These are phyloP conservation scores for Geotrichum bryndzae DNA, from an alignment of 1,139 yeast species.

Conservation along the genomic window DNA sequence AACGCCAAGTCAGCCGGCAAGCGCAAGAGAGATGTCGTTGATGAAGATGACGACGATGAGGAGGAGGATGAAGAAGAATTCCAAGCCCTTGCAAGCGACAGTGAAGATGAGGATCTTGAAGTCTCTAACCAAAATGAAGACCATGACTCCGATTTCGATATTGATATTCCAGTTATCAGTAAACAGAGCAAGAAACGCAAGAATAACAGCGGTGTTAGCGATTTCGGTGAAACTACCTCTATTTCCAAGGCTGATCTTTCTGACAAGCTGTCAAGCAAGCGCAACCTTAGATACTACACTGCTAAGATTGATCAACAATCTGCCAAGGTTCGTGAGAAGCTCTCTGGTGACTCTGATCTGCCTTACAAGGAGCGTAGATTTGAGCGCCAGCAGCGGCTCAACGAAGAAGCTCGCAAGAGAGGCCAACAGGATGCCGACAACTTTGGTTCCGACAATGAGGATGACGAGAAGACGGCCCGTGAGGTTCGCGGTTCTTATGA, in stretches of 20 bases:
- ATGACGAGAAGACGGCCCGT: slow-evolving; percentile 25
- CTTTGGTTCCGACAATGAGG: slow-evolving; percentile 45
- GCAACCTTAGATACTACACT: slow-evolving; percentile 88
- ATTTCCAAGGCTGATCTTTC: slow-evolving; percentile 76
- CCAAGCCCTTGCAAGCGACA: slow-evolving; percentile 10
- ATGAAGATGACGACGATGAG: slow-evolving; percentile 23
- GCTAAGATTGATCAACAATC: slow-evolving; percentile 78
- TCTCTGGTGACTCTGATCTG: slow-evolving; percentile 79
- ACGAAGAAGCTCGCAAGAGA: slow-evolving; percentile 83
- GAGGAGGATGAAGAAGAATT: slow-evolving; percentile 26
- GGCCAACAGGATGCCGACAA: slow-evolving; percentile 54
- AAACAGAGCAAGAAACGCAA: slow-evolving; percentile 17
- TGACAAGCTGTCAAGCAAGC: slow-evolving; percentile 77
- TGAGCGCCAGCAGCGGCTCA: slow-evolving; percentile 79
- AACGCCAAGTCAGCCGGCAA: slow-evolving; percentile 16
- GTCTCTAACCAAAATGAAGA: slow-evolving; percentile 26
- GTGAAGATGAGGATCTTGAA: slow-evolving; percentile 18
- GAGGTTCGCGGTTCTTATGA: slow-evolving; percentile 35
- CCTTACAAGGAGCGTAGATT: slow-evolving; percentile 89
- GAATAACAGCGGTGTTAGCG: slow-evolving; percentile 35
- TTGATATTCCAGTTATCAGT: slow-evolving; percentile 45
- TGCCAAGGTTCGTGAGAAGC: slow-evolving; percentile 48
- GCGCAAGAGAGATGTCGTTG: slow-evolving; percentile 19
- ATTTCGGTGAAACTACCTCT: slow-evolving; percentile 55
- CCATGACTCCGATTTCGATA: slow-evolving; percentile 40